Conservation (phyloP, 164 flowering plant species). For the Stephania yunnanensis region DNA sequence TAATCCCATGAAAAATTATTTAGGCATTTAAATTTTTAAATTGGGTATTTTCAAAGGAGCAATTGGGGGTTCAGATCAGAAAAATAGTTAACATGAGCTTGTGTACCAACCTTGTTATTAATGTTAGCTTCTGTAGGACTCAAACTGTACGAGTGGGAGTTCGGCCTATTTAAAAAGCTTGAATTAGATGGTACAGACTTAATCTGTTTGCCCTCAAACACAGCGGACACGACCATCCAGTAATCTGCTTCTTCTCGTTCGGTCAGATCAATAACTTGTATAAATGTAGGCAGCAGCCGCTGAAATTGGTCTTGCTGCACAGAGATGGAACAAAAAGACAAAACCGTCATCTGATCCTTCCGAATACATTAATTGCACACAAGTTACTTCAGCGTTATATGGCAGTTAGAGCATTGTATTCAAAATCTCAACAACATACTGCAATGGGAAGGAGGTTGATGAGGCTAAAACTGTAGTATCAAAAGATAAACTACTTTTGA, state of each 20-base stretch:
- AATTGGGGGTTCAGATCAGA: background rate
- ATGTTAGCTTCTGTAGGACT: conserved; percentile 50
- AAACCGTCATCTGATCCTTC: background rate
- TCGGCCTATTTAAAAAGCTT: conserved; percentile 26
- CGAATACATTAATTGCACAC: too few relatives aligned
- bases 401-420: background rate
- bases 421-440: too few relatives aligned
- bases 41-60: too few relatives aligned
- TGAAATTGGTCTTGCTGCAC: conserved; percentile 86
- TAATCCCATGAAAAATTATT: background rate
- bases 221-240: conserved; percentile 66
- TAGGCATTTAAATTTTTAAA: background rate
- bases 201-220: conserved; percentile 68
- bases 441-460: background rate
- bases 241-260: conserved; percentile 78
- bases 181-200: conserved; percentile 27
- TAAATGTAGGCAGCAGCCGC: conserved; percentile 79
- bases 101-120: conserved; percentile 64
- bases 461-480: background rate
- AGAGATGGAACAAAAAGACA: background rate
- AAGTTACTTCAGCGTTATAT: background rate
- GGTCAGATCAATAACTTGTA: conserved; percentile 81
- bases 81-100: background rate
- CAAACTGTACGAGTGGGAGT: conserved; percentile 20
- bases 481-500: background rate